Evolutionary conservation across 495 filamentous ascomycete genomes (phyloP).

Genomic region (Annulohypoxylon nitens): DNA sequence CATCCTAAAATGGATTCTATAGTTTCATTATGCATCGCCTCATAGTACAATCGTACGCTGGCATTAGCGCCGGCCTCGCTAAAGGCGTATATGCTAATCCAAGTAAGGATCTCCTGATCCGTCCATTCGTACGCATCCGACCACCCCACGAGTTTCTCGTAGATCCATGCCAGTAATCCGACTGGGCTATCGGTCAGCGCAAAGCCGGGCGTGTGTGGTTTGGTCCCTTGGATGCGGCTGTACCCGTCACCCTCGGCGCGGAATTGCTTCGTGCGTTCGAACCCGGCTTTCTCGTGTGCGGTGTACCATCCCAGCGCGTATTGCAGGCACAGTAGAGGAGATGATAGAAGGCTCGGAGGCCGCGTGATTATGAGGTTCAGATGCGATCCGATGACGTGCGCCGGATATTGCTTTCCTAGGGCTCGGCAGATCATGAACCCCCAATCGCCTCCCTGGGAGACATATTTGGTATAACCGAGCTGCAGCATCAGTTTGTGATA

Average conservation of each 20-base stretch:
- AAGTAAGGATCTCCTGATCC: slow-evolving; percentile 73
- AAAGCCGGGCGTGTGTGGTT: slow-evolving; percentile 70
- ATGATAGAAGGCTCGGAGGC: slow-evolving; percentile 46
- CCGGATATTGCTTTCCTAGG: slow-evolving; percentile 68
- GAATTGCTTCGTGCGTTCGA: slow-evolving; percentile 62
- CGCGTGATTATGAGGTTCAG: slow-evolving; percentile 67
- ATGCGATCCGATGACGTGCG: slow-evolving; percentile 69
- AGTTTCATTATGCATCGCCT: not conserved
- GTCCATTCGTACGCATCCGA: slow-evolving; percentile 74
- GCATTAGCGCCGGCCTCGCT: slow-evolving; percentile 66
- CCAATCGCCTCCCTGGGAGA: slow-evolving; percentile 77
- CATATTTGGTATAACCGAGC: slow-evolving; percentile 73
- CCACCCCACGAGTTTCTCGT: slow-evolving; percentile 76
- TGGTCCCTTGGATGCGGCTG: slow-evolving; percentile 64
- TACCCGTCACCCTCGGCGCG: slow-evolving; percentile 64
- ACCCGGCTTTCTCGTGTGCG: slow-evolving; percentile 55
- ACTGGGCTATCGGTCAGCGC: slow-evolving; percentile 69
- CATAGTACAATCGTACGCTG: slow-evolving; percentile 63
- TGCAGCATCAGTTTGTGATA: slow-evolving; percentile 72
- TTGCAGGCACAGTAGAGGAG: slow-evolving; percentile 58
- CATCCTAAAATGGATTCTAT: not conserved
- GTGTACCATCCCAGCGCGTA: slow-evolving; percentile 52
- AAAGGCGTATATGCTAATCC: slow-evolving; percentile 72
- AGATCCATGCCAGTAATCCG: slow-evolving; percentile 71
- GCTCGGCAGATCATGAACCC: slow-evolving; percentile 71